Evolutionary conservation across 202 grass and related monocot genomes (phyloP).

Genomic region (Panicum hallii): DNA sequence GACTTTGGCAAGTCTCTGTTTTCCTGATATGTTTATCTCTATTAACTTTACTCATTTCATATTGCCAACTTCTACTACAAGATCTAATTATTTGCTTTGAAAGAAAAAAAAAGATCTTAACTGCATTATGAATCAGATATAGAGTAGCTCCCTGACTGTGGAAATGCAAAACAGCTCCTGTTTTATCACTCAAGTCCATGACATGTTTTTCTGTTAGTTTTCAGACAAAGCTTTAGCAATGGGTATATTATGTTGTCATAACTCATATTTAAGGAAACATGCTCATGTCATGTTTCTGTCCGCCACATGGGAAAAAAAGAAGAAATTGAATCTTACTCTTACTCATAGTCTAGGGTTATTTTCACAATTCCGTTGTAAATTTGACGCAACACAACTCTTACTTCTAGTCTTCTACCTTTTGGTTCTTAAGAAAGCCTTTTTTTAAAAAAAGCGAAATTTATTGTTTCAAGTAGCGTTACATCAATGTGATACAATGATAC

Average conservation of each 20-base stretch:
- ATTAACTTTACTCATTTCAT: constrained; percentile 36
- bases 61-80: constrained; percentile 15
- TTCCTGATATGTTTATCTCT: background rate
- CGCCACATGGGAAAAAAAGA: background rate
- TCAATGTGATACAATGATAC: too few relatives aligned
- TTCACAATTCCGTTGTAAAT: background rate
- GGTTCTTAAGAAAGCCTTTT: background rate
- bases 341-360: background rate
- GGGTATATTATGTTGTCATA: background rate
- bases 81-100: background rate
- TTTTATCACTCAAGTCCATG: constrained; percentile 18
- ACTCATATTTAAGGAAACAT: background rate
- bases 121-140: background rate
- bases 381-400: background rate
- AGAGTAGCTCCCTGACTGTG: background rate
- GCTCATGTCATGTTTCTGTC: background rate
- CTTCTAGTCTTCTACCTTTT: background rate
- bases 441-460: too few relatives aligned
- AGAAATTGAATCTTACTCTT: background rate
- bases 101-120: background rate
- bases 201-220: background rate
- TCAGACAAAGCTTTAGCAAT: background rate
- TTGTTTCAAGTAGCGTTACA: too few relatives aligned
- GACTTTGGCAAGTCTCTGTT: constrained; percentile 74
- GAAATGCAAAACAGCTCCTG: constrained; percentile 9